Percentiles rank a stretch among this genome's conserved stretches.
Evolutionary conservation across 1,284 basidiomycete species (phyloP).

Genomic region (Athelia sp.): DNA sequence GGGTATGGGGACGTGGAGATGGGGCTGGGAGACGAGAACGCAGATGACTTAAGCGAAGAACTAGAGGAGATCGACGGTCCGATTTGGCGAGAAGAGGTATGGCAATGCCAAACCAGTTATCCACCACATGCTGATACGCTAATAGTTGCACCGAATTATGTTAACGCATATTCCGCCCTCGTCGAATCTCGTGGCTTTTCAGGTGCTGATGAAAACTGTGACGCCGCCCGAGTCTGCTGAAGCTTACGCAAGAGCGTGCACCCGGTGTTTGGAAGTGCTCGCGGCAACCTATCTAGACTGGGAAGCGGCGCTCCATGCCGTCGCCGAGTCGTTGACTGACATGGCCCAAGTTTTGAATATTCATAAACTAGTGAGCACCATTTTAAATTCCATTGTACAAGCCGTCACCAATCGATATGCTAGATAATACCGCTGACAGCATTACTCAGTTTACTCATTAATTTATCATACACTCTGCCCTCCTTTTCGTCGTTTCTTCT

Average conservation of each 20-base stretch:
- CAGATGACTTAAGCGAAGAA: conserved; percentile 25
- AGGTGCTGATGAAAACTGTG: conserved; percentile 41
- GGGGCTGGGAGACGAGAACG: conserved; percentile 7
- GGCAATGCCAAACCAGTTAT: too few relatives aligned
- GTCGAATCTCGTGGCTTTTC: conserved; percentile 43
- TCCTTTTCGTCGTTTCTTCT: conserved; percentile 38
- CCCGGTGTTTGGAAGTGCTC: conserved; percentile 43
- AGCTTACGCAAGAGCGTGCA: conserved; percentile 36
- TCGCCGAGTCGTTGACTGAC: conserved; percentile 32
- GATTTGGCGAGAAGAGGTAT: conserved; percentile 55
- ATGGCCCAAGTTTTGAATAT: conserved; percentile 30
- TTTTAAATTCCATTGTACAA: conserved; percentile 4
- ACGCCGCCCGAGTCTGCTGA: conserved; percentile 17
- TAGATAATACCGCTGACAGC: conserved; percentile 44
- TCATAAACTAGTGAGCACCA: conserved; percentile 40
- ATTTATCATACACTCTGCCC: conserved; percentile 43
- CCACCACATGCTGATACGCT: too few relatives aligned
- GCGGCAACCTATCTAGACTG: conserved; percentile 34
- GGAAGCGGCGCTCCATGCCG: conserved; percentile 22
- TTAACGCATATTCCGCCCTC: conserved; percentile 45
- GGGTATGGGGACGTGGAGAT: conserved; percentile 4
- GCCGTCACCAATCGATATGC: conserved; percentile 2
- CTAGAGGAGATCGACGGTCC: conserved; percentile 29
- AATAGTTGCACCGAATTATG: conserved; percentile 59
- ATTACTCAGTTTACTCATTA: conserved; percentile 48